Conservation (phyloP, 441 rosid species). For the Adansonia grandidieri region DNA sequence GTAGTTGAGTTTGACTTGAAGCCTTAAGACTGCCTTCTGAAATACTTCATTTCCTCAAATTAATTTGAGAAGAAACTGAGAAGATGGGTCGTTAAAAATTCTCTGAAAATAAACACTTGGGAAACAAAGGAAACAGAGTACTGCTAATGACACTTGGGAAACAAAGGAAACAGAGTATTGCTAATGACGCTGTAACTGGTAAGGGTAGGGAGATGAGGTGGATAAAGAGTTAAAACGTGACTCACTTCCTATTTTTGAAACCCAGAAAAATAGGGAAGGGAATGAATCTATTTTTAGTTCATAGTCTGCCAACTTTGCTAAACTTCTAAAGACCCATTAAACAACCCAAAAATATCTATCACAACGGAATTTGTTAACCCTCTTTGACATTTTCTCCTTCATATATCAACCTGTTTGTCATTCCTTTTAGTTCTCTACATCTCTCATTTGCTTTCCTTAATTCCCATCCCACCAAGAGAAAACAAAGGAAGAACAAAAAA, state of each 20-base stretch:
- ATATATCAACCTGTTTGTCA: constrained; percentile 36
- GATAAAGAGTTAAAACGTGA: too few relatives aligned
- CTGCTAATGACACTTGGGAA: too few relatives aligned
- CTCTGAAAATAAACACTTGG: not conserved
- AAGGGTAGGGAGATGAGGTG: too few relatives aligned
- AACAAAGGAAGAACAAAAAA: constrained; percentile 37
- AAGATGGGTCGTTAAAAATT: not conserved
- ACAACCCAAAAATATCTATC: constrained; percentile 17
- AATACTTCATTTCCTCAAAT: not conserved
- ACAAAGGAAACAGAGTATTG: too few relatives aligned
- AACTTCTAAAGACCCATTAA: not conserved
- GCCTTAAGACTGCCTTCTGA: not conserved
- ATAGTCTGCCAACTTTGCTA: not conserved
- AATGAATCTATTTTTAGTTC: constrained; percentile 3
- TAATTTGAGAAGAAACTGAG: not conserved
- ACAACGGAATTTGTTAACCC: constrained; percentile 46
- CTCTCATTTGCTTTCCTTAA: constrained; percentile 32
- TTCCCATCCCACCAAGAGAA: constrained; percentile 47
- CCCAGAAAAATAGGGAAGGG: too few relatives aligned
- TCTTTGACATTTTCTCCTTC: constrained; percentile 26
- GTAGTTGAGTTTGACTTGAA: not conserved
- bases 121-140: too few relatives aligned
- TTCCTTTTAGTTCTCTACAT: constrained; percentile 61
- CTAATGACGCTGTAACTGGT: too few relatives aligned
- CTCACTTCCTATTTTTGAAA: not conserved